Base-by-base conservation (phyloP, 179 eudicot genomes). In the Silene noctiflora region DNA sequence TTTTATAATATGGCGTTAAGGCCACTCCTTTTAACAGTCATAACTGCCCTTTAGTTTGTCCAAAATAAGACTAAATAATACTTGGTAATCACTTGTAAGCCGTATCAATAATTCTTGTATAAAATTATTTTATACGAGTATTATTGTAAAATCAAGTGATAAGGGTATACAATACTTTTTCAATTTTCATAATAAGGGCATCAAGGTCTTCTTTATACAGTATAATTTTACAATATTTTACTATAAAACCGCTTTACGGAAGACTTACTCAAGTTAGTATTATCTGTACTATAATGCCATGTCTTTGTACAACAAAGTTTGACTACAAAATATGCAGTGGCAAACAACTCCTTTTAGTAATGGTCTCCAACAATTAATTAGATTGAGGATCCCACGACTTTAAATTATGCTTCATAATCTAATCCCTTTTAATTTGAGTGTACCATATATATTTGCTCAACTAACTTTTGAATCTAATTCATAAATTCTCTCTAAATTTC, bases 381-480 rank as follows among this genome's bases (percentile, higher is more conserved):
- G 42, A 35, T 39, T 8, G 13, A 79, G 69, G 67, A 39, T 42
- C 27, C 58, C 68, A 78, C 76, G 67, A 55, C 67, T 8, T 65
- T 64, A 13, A n/a, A 46, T 42, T 46, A 51, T 66, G 29, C 33
- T 55, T 53, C 59, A 16, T 58, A 76, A 72, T 17, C 39, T 21
- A 53, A 72, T n/a, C 22, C 25, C 13, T 61, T 0, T 11, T 24
- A 61, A 22, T 42, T 8, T 8, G 11, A 4, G 4, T 11, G 5
- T 20, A 21, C 13, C 16, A 1, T 61, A 12, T 20, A 24, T 39
- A 13, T 25, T 4, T 46, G 1, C 9, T 46, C 35, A 53, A 24
- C 19, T 24, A 5, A 51, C 16, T 51, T 71, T 53, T 53, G 1
- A 14, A 53, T 53, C 59, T 53, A 14, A 53, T 53, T 3, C n/a